Evolutionary conservation across 2,329 filamentous ascomycete species (phyloP), one percentile per base, ranked within the genome.

Genomic region (Sclerotinia glacialis): DNA sequence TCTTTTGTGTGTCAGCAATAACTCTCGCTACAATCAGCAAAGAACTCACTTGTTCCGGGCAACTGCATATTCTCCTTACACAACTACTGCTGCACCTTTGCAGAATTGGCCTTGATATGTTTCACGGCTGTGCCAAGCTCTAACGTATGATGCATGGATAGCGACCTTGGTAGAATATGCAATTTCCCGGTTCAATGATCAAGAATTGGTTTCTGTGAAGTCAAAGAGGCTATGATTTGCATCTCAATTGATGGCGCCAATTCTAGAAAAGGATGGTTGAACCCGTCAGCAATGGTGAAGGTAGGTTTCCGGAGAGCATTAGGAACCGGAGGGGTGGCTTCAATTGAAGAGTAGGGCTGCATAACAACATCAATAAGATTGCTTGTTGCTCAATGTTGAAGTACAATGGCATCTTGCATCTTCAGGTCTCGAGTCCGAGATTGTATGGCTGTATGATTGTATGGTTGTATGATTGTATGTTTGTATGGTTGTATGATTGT

Each of bases 141-240:
- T 18, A 66, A 63, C 65, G 65, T 66, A 66, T 62, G 58, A 63
- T 64, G 28, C 31, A 66, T 52, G 56, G 49, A 40, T 63, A 60
- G 34, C 58, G 46, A 63, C 49, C 65, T 63, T 54, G 42, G 23
- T 23, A 49, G n/a, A 40, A 26, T 37, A 63, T 66, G 65, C 58
- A 46, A 56, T 63, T 31, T 47, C 65, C 65, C 65, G 65, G 65
- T n/a, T 47, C 26, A 21, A 52, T 50, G 65, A 64, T 49, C n/a
- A 55, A 34, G 26, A 60, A n/a, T 34, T 16, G 49, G 26, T 47
- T 40, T 63, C 49, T 66, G 28, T 23, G 28, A 58, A 49, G 42
- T 58, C 40, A 31, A 49, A 64, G n/a, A 58, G 28, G 42, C 5
- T 14, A 12, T 58, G 42, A 23, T 58, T 28, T 18, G 52, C 42